Evolutionary conservation across 228 moss, liverwort and hornwort species (phyloP).

Genomic region (Sphagnum magellanicum): DNA sequence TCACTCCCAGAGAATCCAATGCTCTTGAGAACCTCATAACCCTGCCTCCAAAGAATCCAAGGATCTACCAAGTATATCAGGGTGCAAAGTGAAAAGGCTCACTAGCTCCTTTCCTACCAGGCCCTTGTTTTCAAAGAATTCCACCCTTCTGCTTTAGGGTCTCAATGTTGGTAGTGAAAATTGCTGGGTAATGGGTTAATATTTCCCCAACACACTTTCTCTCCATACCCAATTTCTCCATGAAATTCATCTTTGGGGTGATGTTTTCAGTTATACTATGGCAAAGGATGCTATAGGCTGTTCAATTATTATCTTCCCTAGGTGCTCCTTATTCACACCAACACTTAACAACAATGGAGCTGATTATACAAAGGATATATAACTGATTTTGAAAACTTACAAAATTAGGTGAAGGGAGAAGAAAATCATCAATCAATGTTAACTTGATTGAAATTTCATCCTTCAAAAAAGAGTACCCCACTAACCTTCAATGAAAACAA

Average conservation of each 20-base stretch:
- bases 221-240: slow-evolving; percentile 66
- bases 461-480: no score
- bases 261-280: slow-evolving; percentile 64
- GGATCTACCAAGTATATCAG: slow-evolving; percentile 51
- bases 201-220: slow-evolving; percentile 60
- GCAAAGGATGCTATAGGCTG: slow-evolving; percentile 64
- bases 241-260: slow-evolving; percentile 68
- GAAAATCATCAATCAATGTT: no score
- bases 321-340: slow-evolving; percentile 62
- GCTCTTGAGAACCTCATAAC: slow-evolving; percentile 41
- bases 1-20: slow-evolving; percentile 49
- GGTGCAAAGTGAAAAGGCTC: slow-evolving; percentile 58
- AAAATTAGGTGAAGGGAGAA: no score
- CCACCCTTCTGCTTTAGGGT: slow-evolving; percentile 56
- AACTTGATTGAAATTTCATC: no score
- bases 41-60: slow-evolving; percentile 46
- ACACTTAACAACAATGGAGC: slow-evolving; percentile 7
- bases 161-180: slow-evolving; percentile 56
- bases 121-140: slow-evolving; percentile 53
- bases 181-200: slow-evolving; percentile 63
- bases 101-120: slow-evolving; percentile 49
- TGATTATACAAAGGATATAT: no score
- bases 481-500: no score
- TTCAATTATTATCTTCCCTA: slow-evolving; percentile 66
- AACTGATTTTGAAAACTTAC: no score